Conservation (phyloP, 192 early-diverging fungal species). For the Rhizoclosmatium globosum region DNA sequence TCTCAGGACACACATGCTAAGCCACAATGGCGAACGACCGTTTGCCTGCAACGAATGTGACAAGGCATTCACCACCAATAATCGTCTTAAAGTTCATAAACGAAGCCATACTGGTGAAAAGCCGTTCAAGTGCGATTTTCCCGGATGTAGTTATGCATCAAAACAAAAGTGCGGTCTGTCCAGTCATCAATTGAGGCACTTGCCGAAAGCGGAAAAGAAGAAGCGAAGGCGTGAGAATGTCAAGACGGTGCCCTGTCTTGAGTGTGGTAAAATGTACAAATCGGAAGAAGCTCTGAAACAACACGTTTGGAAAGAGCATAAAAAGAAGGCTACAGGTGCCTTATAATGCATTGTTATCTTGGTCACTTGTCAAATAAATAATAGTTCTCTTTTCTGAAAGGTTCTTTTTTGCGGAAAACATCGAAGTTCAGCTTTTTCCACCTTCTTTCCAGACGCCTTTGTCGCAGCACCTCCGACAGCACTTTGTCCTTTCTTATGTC, state of each 20-base stretch:
- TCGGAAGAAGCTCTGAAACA: background rate
- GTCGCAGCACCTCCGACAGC: too few relatives aligned
- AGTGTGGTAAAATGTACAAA: background rate
- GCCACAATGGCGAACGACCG: slow-evolving; percentile 1
- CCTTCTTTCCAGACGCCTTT: too few relatives aligned
- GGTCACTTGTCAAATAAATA: too few relatives aligned
- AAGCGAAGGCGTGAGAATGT: background rate
- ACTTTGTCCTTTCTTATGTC: too few relatives aligned
- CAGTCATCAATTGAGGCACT: background rate
- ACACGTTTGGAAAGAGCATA: background rate
- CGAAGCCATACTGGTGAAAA: background rate
- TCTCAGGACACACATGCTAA: background rate
- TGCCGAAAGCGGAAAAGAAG: background rate
- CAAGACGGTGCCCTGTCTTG: background rate
- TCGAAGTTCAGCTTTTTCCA: too few relatives aligned
- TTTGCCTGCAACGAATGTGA: background rate
- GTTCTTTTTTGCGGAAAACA: too few relatives aligned
- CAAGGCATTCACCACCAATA: background rate
- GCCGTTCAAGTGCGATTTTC: slow-evolving; percentile 8
- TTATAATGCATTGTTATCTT: too few relatives aligned
- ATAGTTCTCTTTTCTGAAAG: too few relatives aligned
- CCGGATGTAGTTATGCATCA: background rate
- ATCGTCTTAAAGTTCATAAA: slow-evolving; percentile 16
- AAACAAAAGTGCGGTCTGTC: slow-evolving; percentile 2
- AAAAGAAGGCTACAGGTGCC: too few relatives aligned